Evolutionary conservation across 805 yeast species (phyloP).

Genomic region (Debaryomyces hansenii): DNA sequence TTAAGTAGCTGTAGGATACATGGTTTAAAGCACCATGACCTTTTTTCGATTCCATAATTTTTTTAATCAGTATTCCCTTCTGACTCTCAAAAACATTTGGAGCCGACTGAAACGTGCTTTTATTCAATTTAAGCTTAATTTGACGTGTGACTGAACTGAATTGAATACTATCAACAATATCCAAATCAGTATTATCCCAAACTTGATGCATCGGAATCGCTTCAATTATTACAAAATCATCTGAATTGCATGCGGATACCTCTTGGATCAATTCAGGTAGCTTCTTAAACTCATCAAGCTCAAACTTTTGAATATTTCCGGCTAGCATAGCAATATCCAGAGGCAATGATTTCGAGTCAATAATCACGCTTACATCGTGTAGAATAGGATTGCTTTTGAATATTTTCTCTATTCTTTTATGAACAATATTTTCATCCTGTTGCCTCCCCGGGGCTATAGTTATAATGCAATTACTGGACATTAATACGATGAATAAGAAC

Average conservation of each 20-base stretch:
- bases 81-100: slow-evolving; percentile 1
- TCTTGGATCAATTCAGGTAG: neutral
- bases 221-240: neutral
- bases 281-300: neutral
- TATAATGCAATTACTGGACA: no score
- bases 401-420: neutral
- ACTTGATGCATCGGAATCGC: neutral
- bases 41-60: slow-evolving; percentile 12
- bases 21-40: slow-evolving; percentile 20
- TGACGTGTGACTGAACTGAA: neutral
- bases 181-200: neutral
- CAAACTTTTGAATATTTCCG: neutral
- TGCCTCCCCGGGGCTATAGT: no score
- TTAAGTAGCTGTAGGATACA: slow-evolving; percentile 11
- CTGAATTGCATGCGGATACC: neutral
- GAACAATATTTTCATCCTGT: neutral
- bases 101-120: slow-evolving; percentile 3
- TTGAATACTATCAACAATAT: neutral
- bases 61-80: slow-evolving; percentile 5
- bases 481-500: no score
- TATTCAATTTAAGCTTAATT: slow-evolving; percentile 1
- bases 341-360: neutral
- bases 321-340: neutral
- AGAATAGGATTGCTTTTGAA: neutral
- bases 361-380: neutral